Evolutionary conservation across 192 early-diverging fungal genomes (phyloP).

Genomic region (Helicostylum pulchrum): DNA sequence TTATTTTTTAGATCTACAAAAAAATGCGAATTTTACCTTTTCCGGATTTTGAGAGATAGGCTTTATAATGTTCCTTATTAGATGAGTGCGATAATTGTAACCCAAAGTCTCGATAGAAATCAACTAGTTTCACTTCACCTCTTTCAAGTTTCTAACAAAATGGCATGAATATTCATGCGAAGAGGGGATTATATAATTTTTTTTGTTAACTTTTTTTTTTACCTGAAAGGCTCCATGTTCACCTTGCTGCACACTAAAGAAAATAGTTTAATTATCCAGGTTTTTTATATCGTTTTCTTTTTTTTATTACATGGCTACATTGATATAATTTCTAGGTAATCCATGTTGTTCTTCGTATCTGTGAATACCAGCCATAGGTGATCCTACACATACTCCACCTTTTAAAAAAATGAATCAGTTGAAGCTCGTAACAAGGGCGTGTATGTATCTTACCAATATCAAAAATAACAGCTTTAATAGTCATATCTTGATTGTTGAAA

Average conservation of each 20-base stretch:
- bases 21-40: slow-evolving; percentile 17
- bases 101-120: slow-evolving; percentile 59
- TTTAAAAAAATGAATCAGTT: background rate
- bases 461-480: slow-evolving; percentile 73
- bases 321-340: slow-evolving; percentile 81
- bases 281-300: background rate
- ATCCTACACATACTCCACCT: slow-evolving; percentile 76
- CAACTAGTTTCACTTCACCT: slow-evolving; percentile 53
- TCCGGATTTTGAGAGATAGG: slow-evolving; percentile 36
- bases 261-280: background rate
- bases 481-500: too few relatives aligned
- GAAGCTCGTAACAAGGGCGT: background rate
- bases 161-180: background rate
- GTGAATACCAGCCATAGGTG: slow-evolving; percentile 75
- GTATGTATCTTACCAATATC: slow-evolving; percentile 59
- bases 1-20: background rate
- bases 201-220: background rate
- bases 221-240: slow-evolving; percentile 48
- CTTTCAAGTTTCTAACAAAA: slow-evolving; percentile 51
- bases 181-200: background rate
- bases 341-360: slow-evolving; percentile 59
- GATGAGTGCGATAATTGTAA: slow-evolving; percentile 52
- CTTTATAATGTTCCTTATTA: slow-evolving; percentile 46
- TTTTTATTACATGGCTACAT: slow-evolving; percentile 64
- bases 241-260: slow-evolving; percentile 31